Base-by-base conservation (phyloP, 345 rosid genomes). In the Diplotaxis tenuifolia region DNA sequence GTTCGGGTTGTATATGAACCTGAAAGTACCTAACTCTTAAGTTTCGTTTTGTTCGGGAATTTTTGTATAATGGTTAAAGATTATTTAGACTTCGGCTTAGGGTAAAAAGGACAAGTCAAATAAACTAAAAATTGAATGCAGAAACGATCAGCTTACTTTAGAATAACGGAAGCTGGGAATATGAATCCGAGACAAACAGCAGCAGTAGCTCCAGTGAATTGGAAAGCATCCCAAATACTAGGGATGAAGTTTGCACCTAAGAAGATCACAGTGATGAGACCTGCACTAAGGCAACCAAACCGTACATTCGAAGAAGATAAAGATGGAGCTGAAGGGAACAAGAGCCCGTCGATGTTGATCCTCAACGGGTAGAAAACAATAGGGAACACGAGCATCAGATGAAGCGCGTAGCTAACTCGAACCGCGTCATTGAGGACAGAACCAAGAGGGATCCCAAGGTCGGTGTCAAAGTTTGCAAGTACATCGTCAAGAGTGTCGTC, bases 331-430 rank as follows among this genome's bases (percentile, higher is more conserved):
- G 80, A 78, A 54, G 98, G 91, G 73, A 91, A 91, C 15, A 91
- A 80, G 70, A 94, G 97, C 22, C 93, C 92, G 6, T 94, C 97
- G 75, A 94, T 64, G 82, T 88, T 91, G 78, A 94, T 82, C 54
- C 97, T 79, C 76, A 94, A 40, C 5, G 98, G 97, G 42, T 74
- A 85, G 84, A 94, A 94, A 69, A 89, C 89, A 28, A 94, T 68
- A 4, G 98, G 98, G 77, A 89, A 94, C n/a, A 94, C 98, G 18
- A 94, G 93, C 96, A 91, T 91, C 45, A 94, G 91, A 73, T 94
- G 98, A 27, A 82, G 88, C 7, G 85, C 90, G 8, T 94, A 94
- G 75, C 97, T 91, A 31, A 89, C 86, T 71, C 98, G 92, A 67
- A 94, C 96, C 29, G 84, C 91, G 50, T 91, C 97, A 45, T 80